A percentile compares a stretch with the other conserved stretches of the same genome.
Conservation (phyloP, 768 basidiomycete genomes). For the Crassisporium funariophilum region DNA sequence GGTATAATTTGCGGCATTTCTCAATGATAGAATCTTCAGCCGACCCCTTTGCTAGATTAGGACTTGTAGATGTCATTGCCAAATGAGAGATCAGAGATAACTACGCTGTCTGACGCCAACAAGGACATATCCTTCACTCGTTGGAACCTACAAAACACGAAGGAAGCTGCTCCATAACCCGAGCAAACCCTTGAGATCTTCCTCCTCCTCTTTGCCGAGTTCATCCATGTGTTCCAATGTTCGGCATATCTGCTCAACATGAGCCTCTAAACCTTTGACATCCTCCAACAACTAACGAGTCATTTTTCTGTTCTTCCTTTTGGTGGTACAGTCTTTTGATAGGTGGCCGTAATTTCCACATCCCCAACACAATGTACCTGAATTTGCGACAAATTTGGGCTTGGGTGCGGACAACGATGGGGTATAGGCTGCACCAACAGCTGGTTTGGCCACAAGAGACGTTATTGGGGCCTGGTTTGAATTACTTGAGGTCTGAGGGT, state of each 20-base stretch:
- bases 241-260: too few species aligned
- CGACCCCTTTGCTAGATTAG: too few species aligned
- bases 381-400: too few species aligned
- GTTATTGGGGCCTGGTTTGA: too few species aligned
- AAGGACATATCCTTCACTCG: slow-evolving; percentile 10
- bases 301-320: not conserved
- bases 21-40: too few species aligned
- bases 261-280: not conserved
- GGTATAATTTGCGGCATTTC: too few species aligned
- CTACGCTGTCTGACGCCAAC: not conserved
- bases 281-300: not conserved
- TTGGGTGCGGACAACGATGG: too few species aligned
- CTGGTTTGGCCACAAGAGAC: too few species aligned
- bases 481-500: too few species aligned
- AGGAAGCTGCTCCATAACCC: not conserved
- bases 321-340: not conserved
- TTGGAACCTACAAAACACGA: slow-evolving; percentile 9
- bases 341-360: slow-evolving; percentile 1
- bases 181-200: not conserved
- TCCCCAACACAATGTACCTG: too few species aligned
- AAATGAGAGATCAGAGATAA: not conserved
- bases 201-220: not conserved
- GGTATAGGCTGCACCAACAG: too few species aligned
- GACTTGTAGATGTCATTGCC: too few species aligned
- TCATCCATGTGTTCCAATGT: not conserved